Percentiles rank a stretch among this genome's conserved stretches.
These are phyloP conservation scores for Aspergillus sp. DNA, from an alignment of 2,329 filamentous ascomycete species.

Conservation along the genomic window DNA sequence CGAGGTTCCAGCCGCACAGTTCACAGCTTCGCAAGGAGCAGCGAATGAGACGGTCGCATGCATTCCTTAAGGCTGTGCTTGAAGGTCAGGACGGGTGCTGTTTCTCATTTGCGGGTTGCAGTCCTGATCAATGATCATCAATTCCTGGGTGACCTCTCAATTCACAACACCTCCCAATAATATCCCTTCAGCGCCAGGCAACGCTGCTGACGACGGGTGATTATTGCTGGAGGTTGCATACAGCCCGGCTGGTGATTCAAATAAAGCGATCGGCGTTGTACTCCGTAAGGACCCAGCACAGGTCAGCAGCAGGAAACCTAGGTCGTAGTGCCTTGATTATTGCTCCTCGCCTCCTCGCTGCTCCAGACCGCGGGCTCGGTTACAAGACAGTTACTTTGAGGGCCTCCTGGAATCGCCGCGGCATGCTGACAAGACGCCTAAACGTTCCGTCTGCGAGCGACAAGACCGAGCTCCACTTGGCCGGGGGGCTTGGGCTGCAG, in stretches of 20 bases:
- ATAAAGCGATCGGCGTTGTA: conserved; percentile 2
- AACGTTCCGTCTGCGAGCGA: neutral
- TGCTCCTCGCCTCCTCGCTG: neutral
- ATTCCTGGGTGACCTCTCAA: neutral
- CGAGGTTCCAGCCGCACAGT: conserved; percentile 9
- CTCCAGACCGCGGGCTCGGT: neutral
- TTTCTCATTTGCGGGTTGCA: conserved; percentile 2
- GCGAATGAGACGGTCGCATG: conserved; percentile 3
- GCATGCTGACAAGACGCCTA: neutral
- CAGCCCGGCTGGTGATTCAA: neutral
- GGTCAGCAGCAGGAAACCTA: neutral
- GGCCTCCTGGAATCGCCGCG: neutral
- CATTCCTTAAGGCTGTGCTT: conserved; percentile 7
- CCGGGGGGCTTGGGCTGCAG: too few species aligned
- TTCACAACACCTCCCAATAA: neutral
- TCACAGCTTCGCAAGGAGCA: neutral
- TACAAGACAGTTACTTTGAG: neutral
- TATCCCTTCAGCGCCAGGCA: neutral
- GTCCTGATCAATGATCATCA: neutral
- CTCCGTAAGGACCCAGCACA: neutral
- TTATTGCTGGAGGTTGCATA: conserved; percentile 2
- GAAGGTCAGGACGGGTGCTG: neutral
- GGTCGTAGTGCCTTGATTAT: neutral
- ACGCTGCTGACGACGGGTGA: neutral
- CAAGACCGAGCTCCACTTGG: neutral